phyloP scores from a whole-genome alignment of 208 protist species.

The Crithidia fasciculata region DNA sequence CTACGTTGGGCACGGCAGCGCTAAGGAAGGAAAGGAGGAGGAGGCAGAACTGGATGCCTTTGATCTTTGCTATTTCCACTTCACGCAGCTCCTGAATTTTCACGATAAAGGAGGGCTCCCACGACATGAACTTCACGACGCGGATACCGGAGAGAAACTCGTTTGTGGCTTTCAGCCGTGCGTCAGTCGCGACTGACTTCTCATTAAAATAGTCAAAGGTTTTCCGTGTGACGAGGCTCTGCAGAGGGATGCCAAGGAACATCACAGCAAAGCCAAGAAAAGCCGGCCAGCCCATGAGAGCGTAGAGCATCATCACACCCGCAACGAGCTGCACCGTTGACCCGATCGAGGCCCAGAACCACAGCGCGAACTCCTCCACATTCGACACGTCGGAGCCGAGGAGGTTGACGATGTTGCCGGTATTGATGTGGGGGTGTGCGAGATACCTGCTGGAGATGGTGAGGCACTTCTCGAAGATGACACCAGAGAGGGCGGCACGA shows the following conservation, averaged over 20 bases:
- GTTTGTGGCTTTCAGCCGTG: slow-evolving; percentile 84
- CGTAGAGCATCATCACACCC: slow-evolving; percentile 51
- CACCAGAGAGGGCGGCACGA: slow-evolving; percentile 58
- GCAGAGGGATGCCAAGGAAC: slow-evolving; percentile 61
- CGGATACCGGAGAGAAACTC: slow-evolving; percentile 90
- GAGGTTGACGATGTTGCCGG: slow-evolving; percentile 31
- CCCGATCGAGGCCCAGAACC: slow-evolving; percentile 61
- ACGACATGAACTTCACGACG: slow-evolving; percentile 92
- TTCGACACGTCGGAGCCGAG: slow-evolving; percentile 72
- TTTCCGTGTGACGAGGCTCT: slow-evolving; percentile 44
- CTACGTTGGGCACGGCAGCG: slow-evolving; percentile 51
- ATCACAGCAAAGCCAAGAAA: slow-evolving; percentile 72
- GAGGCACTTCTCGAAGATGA: slow-evolving; percentile 86
- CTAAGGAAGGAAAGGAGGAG: slow-evolving; percentile 62
- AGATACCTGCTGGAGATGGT: slow-evolving; percentile 49
- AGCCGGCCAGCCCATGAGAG: slow-evolving; percentile 56
- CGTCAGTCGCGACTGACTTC: slow-evolving; percentile 64
- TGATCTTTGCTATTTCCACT: slow-evolving; percentile 45
- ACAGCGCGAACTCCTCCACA: slow-evolving; percentile 46
- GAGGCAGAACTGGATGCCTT: slow-evolving; percentile 31
- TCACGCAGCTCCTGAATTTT: slow-evolving; percentile 42
- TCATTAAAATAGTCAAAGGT: slow-evolving; percentile 27
- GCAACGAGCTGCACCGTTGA: slow-evolving; percentile 65
- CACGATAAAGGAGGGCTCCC: slow-evolving; percentile 73
- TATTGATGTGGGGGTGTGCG: slow-evolving; percentile 42